Conservation (phyloP, 441 rosid genomes). For the Arabidopsis hybrid region DNA sequence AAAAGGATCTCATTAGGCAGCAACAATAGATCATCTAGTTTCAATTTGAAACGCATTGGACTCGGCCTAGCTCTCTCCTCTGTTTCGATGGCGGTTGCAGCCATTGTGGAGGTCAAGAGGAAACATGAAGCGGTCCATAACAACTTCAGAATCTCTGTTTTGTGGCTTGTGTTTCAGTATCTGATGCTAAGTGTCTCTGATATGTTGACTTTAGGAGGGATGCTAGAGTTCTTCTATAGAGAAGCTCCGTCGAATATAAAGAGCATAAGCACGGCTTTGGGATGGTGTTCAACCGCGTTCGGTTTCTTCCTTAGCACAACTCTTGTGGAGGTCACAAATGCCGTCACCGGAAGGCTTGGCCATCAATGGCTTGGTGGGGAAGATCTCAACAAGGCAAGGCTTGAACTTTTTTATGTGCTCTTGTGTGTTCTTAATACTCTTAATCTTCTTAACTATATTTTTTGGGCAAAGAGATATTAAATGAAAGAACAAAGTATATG, state of each 20-base stretch:
- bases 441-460: conserved; percentile 52
- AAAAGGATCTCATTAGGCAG: neutral
- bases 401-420: conserved; percentile 54
- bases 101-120: conserved; percentile 41
- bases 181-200: conserved; percentile 52
- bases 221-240: conserved; percentile 65
- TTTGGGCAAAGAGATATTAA: conserved; percentile 49
- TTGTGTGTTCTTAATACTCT: conserved; percentile 53
- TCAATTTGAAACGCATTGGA: conserved; percentile 49
- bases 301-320: conserved; percentile 59
- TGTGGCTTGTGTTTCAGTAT: conserved; percentile 58
- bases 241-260: conserved; percentile 56
- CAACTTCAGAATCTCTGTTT: conserved; percentile 44
- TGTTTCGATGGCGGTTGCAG: conserved; percentile 57
- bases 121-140: conserved; percentile 30
- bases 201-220: conserved; percentile 60
- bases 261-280: conserved; percentile 56
- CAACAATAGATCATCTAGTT: neutral
- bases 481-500: neutral
- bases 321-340: conserved; percentile 49
- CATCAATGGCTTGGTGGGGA: conserved; percentile 51
- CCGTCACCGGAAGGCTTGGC: conserved; percentile 30
- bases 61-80: conserved; percentile 55
- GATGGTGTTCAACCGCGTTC: conserved; percentile 58
- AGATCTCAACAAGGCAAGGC: conserved; percentile 49